Conservation (phyloP, 805 yeast genomes). For the Grigorovia transvaalensis region DNA sequence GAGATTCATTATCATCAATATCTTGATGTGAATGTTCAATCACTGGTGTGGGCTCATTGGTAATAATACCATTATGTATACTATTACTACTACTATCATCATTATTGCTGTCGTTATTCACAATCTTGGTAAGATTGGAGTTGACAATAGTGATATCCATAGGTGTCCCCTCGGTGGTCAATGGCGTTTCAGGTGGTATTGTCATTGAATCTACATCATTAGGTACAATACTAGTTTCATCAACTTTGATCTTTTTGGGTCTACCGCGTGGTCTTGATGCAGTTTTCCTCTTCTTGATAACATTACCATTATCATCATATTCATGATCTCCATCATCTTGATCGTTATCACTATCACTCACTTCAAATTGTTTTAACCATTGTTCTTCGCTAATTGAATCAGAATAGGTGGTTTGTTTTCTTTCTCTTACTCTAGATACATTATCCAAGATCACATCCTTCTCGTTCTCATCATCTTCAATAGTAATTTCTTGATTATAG, state of each 20-base stretch:
- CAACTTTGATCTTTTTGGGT: constrained; percentile 13
- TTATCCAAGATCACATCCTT: constrained; percentile 19
- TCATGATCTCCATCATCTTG: constrained; percentile 19
- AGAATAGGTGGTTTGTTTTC: constrained; percentile 50
- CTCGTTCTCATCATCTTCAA: constrained; percentile 32
- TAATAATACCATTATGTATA: background rate
- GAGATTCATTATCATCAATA: background rate
- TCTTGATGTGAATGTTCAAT: background rate
- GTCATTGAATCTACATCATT: background rate
- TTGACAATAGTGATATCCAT: background rate
- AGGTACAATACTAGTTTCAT: constrained; percentile 5
- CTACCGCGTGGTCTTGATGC: constrained; percentile 13
- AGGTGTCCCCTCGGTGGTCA: constrained; percentile 2
- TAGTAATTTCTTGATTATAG: constrained; percentile 49
- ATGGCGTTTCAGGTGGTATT: constrained; percentile 3
- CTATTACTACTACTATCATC: background rate
- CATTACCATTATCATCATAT: constrained; percentile 3
- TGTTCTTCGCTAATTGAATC: constrained; percentile 68
- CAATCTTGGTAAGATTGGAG: background rate
- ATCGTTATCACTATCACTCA: constrained; percentile 65
- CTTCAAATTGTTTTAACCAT: constrained; percentile 49
- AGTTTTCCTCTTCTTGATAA: constrained; percentile 14
- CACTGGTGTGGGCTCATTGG: background rate
- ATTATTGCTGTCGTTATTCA: background rate
- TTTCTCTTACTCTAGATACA: constrained; percentile 45